Evolutionary conservation across 2,329 filamentous ascomycete genomes (phyloP).

Genomic region (Exophiala sp.): DNA sequence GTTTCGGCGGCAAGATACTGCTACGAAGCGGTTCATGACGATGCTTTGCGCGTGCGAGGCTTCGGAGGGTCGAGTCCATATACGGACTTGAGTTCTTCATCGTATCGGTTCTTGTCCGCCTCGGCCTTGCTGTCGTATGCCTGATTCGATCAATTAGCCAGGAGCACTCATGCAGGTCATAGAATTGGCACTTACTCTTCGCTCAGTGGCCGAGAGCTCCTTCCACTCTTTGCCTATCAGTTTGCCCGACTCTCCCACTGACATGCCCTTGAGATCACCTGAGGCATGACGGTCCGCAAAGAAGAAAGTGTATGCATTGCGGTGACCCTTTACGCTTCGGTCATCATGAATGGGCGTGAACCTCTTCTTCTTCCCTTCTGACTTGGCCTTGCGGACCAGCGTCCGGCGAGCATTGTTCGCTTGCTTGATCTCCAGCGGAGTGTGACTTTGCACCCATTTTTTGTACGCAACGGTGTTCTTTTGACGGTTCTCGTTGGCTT

Average conservation of each 20-base stretch:
- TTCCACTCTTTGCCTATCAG: conserved; percentile 49
- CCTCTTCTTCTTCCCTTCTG: conserved; percentile 13
- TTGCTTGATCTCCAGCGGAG: conserved; percentile 54
- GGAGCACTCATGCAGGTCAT: background rate
- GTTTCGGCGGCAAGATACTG: no score
- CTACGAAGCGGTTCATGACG: background rate
- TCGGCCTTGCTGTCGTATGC: conserved; percentile 30
- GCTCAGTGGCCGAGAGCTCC: conserved; percentile 37
- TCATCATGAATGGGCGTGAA: conserved; percentile 49
- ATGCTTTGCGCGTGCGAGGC: background rate
- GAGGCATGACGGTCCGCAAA: conserved; percentile 41
- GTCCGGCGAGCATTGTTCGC: conserved; percentile 57
- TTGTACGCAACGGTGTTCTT: conserved; percentile 45
- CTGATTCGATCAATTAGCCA: conserved; percentile 16
- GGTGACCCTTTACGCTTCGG: conserved; percentile 47
- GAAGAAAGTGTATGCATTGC: conserved; percentile 44
- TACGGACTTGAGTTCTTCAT: conserved; percentile 34
- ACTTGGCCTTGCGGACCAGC: conserved; percentile 22
- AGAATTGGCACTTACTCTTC: conserved; percentile 34
- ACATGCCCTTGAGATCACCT: conserved; percentile 52
- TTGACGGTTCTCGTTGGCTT: conserved; percentile 47
- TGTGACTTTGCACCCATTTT: conserved; percentile 54
- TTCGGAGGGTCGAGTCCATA: conserved; percentile 33
- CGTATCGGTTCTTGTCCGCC: conserved; percentile 35
- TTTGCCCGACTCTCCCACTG: conserved; percentile 37